Conservation (phyloP, 345 rosid genomes). For the Carallia brachiata region DNA sequence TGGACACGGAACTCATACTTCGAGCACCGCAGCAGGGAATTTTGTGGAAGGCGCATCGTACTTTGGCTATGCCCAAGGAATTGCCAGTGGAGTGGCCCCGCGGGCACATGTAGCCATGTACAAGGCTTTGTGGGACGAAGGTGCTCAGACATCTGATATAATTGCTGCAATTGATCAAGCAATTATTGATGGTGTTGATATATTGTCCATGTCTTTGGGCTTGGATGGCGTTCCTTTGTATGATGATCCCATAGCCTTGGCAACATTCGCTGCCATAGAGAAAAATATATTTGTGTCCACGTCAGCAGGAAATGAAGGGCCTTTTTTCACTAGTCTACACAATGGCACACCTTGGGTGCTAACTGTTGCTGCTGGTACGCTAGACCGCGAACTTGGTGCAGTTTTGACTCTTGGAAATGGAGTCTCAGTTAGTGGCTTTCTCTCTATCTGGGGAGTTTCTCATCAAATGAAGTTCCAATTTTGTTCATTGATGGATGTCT, state of each 20-base stretch:
- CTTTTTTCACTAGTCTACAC: constrained; percentile 16
- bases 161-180: constrained; percentile 58
- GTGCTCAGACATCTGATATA: constrained; percentile 27
- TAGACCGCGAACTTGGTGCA: constrained; percentile 35
- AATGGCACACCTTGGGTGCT: constrained; percentile 11
- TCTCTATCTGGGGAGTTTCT: constrained; percentile 24
- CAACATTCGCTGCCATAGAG: constrained; percentile 48
- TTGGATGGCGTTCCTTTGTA: constrained; percentile 28
- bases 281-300: constrained; percentile 51
- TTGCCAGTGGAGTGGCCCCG: constrained; percentile 44
- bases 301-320: constrained; percentile 45
- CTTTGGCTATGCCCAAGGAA: constrained; percentile 51
- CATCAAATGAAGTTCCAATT: constrained; percentile 23
- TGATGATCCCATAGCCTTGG: constrained; percentile 49
- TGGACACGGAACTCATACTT: constrained; percentile 63
- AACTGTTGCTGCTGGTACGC: constrained; percentile 39
- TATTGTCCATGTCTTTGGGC: constrained; percentile 49
- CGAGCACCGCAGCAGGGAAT: constrained; percentile 50
- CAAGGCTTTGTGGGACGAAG: constrained; percentile 48
- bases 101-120: constrained; percentile 49
- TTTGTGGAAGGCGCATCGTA: constrained; percentile 32
- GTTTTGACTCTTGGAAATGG: constrained; percentile 31
- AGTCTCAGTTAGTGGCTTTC: constrained; percentile 18
- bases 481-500: constrained; percentile 41
- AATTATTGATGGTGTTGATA: constrained; percentile 49